Conservation (phyloP, 1,284 basidiomycete species). For the Tranzscheliella williamsii region DNA sequence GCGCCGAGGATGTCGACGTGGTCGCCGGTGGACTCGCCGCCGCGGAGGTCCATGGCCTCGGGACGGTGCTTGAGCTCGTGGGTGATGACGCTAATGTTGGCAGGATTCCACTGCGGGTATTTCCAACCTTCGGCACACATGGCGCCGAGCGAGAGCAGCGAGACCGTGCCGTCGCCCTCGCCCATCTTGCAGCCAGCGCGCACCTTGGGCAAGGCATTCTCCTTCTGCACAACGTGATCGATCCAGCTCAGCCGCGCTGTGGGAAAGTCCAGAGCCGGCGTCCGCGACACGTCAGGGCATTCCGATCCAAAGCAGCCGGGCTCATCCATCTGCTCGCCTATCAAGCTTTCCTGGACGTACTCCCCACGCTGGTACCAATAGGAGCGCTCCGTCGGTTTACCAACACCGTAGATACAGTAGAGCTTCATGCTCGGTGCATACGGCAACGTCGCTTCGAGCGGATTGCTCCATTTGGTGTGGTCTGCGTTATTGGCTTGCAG, state of each 20-base stretch:
- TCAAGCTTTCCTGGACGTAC: slow-evolving; percentile 23
- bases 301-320: slow-evolving; percentile 17
- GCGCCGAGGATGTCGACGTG: slow-evolving; percentile 94
- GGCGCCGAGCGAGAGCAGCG: slow-evolving; percentile 81
- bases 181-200: slow-evolving; percentile 54
- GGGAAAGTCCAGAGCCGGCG: slow-evolving; percentile 44
- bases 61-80: slow-evolving; percentile 90
- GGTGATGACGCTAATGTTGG: slow-evolving; percentile 74
- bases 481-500: slow-evolving; percentile 59
- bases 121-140: slow-evolving; percentile 96
- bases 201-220: slow-evolving; percentile 42
- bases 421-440: slow-evolving; percentile 90
- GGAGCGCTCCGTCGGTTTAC: slow-evolving; percentile 87
- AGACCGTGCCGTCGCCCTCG: slow-evolving; percentile 89
- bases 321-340: slow-evolving; percentile 32
- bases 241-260: slow-evolving; percentile 47
- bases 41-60: slow-evolving; percentile 73
- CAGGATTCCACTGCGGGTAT: slow-evolving; percentile 86
- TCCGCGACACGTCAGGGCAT: slow-evolving; percentile 37
- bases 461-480: slow-evolving; percentile 78
- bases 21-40: slow-evolving; percentile 69
- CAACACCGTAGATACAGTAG: slow-evolving; percentile 91
- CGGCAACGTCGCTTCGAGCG: slow-evolving; percentile 78
- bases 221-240: slow-evolving; percentile 32
- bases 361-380: slow-evolving; percentile 54